phyloP scores from a whole-genome alignment of 768 basidiomycete genomes.

The Dictyophora rubrovolvata region DNA sequence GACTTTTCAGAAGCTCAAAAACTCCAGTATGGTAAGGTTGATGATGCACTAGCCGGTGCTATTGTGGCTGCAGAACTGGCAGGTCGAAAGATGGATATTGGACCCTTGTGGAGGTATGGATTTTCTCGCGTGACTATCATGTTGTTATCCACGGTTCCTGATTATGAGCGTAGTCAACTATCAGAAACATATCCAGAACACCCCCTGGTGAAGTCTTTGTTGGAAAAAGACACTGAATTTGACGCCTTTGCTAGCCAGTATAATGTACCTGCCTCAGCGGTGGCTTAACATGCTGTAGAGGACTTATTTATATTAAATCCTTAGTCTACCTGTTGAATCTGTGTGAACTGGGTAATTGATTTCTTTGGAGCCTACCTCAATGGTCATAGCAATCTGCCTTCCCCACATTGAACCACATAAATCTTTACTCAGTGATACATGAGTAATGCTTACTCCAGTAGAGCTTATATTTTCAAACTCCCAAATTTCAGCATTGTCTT shows the following conservation, averaged over 20 bases:
- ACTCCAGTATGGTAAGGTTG: conserved; percentile 30
- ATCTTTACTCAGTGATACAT: too few species aligned
- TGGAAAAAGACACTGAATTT: conserved; percentile 51
- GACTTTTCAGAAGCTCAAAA: conserved; percentile 67
- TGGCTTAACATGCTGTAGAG: too few species aligned
- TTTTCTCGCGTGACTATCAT: conserved; percentile 2
- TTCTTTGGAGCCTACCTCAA: too few species aligned
- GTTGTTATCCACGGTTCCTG: conserved; percentile 6
- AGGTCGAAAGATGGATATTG: conserved; percentile 44
- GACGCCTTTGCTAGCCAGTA: conserved; percentile 53
- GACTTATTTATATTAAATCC: too few species aligned
- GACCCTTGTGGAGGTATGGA: conserved; percentile 63
- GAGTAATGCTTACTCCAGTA: too few species aligned
- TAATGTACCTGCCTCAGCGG: conserved; percentile 43
- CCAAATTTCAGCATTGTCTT: too few species aligned
- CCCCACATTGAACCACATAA: too few species aligned
- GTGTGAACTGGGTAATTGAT: too few species aligned
- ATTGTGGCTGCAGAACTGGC: conserved; percentile 55
- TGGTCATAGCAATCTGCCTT: too few species aligned
- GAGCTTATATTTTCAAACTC: too few species aligned
- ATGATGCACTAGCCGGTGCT: conserved; percentile 58
- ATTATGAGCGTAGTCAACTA: conserved; percentile 26
- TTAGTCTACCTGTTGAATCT: too few species aligned
- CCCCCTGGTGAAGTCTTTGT: conserved; percentile 58
- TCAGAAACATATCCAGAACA: conserved; percentile 49